Evolutionary conservation across 2,329 filamentous ascomycete genomes (phyloP), one percentile per base, ranked within the genome.

Genomic region (Aureobasidium sp.): DNA sequence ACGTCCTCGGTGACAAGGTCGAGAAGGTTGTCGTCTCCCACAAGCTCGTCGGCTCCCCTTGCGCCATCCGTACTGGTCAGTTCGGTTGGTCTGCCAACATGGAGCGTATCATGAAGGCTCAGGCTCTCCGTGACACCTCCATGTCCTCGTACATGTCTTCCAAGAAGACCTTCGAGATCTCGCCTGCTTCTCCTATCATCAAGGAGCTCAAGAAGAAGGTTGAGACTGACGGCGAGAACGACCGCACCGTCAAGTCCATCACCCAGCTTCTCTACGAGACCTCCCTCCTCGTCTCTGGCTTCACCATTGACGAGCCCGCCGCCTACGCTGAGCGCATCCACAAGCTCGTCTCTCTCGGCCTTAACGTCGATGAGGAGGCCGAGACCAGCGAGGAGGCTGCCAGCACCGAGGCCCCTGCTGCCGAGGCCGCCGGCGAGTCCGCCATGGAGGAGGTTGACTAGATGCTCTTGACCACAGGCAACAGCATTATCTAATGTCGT

Each of bases 101-200:
- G 94, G 94, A 99, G 87, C 94, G 94, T 84, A 99, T 99, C 87
- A 99, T 99, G 94, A 99, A 99, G 89, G 94, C 94, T 32, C 94
- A 99, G 85, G 94, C 94, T 75, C 93, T 99, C 74, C 94, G 94
- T 82, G 94, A 99, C 83, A 99, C 94, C 70, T 97, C 92, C 74
- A 99, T 99, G 94, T 91, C 86, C 81, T 96, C 91, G 72, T 99
- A 99, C 90, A 99, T 99, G 94, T 95, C 91, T 69, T 97, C 93
- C 77, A 99, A 99, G 92, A 99, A 99, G 91, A 99, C 94, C 36
- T 97, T 99, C 71, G 94, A 99, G 84, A 97, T 99, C 80, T 97
- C 94, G n/a, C 94, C 94, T 78, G 93, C 94, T 85, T 96, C 91
- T 72, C 77, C 91, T 68, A 99, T 99, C 80, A 87, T 99, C 84